Percentiles rank a stretch among this genome's conserved stretches.
phyloP scores from a whole-genome alignment of 2,329 filamentous ascomycete species.

The Aspergillus fischeri region DNA sequence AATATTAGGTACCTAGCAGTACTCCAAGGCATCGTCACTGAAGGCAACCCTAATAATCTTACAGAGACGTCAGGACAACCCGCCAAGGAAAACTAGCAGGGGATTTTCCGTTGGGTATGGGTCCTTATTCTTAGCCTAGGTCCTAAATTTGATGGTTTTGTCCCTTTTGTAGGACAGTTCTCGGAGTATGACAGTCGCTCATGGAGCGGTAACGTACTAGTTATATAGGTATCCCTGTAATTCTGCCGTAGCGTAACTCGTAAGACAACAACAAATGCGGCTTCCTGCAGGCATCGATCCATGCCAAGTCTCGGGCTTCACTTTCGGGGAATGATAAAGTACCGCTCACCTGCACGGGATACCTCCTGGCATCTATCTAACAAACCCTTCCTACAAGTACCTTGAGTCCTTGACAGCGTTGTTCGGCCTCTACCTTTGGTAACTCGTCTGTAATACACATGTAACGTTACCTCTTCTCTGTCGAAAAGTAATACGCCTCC shows the following conservation, averaged over 20 bases:
- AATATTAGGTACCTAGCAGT: too few relatives aligned
- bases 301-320: constrained; percentile 5
- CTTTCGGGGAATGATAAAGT: constrained; percentile 2
- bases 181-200: not conserved
- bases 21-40: too few relatives aligned
- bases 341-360: not conserved
- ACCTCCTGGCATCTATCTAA: not conserved
- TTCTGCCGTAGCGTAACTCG: not conserved
- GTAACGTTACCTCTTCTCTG: not conserved
- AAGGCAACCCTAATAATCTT: too few relatives aligned
- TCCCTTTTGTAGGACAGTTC: not conserved
- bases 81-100: not conserved
- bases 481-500: too few relatives aligned
- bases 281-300: constrained; percentile 1
- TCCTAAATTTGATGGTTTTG: not conserved
- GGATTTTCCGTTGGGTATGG: not conserved
- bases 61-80: not conserved
- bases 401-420: not conserved
- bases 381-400: not conserved
- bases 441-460: not conserved
- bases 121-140: not conserved
- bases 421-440: not conserved
- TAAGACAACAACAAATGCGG: not conserved
- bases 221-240: not conserved
- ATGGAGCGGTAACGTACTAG: not conserved